A percentile compares a stretch with the other conserved stretches of the same genome.
These are phyloP conservation scores for Breynia disticha DNA, from an alignment of 441 rosid species.

Conservation along the genomic window DNA sequence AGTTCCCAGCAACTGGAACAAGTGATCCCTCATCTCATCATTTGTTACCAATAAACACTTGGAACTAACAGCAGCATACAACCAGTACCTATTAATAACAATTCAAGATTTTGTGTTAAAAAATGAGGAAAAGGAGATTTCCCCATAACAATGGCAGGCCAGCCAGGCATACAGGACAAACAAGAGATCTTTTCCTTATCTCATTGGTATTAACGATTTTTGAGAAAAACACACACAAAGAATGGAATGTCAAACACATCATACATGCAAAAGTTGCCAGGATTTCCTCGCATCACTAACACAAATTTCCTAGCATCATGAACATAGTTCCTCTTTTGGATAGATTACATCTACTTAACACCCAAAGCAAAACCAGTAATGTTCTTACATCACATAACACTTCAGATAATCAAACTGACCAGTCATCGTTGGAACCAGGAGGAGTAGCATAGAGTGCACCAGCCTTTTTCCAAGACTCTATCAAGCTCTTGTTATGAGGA, in stretches of 20 bases:
- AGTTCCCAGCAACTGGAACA: constrained; percentile 77
- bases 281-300: too few species aligned
- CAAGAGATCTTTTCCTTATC: too few species aligned
- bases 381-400: background rate
- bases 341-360: too few species aligned
- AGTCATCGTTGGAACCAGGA: constrained; percentile 87
- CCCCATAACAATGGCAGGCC: too few species aligned
- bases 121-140: too few species aligned
- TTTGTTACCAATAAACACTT: constrained; percentile 77
- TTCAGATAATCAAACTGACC: constrained; percentile 33
- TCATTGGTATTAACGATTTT: too few species aligned
- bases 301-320: too few species aligned
- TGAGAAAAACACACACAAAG: too few species aligned
- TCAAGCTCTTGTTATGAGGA: constrained; percentile 50
- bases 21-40: constrained; percentile 97
- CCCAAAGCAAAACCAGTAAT: background rate
- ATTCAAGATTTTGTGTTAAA: background rate
- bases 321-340: too few species aligned
- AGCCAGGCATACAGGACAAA: too few species aligned
- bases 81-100: constrained; percentile 62
- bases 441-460: constrained; percentile 86
- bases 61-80: constrained; percentile 79
- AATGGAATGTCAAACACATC: too few species aligned
- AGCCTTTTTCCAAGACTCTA: constrained; percentile 59
- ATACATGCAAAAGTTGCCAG: too few species aligned